phyloP scores from a whole-genome alignment of 2,329 filamentous ascomycete genomes.

The Trichophyton schoenleinii region DNA sequence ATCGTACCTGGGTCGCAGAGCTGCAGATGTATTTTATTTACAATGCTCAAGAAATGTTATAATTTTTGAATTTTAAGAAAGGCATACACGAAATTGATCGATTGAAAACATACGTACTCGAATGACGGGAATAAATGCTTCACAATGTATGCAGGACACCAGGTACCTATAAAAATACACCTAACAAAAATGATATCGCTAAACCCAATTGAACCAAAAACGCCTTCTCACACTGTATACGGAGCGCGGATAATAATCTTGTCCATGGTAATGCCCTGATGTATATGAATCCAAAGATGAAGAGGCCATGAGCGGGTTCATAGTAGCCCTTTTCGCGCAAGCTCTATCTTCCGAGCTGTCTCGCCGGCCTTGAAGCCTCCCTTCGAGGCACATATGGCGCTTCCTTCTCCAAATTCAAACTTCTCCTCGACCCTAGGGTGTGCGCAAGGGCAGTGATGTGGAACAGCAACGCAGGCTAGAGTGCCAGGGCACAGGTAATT shows the following conservation, averaged over 20 bases:
- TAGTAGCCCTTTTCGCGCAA: slow-evolving; percentile 38
- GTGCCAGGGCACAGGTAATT: slow-evolving; percentile 94
- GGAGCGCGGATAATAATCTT: background rate
- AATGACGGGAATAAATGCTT: background rate
- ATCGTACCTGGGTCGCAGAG: background rate
- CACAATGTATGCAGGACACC: background rate
- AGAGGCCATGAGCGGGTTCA: slow-evolving; percentile 17
- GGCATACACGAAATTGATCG: too few species aligned
- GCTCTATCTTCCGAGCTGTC: slow-evolving; percentile 36
- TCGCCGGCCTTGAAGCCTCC: slow-evolving; percentile 38
- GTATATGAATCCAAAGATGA: background rate
- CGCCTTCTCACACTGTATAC: background rate
- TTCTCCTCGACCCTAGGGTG: slow-evolving; percentile 68
- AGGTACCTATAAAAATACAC: background rate
- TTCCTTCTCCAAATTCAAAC: slow-evolving; percentile 46
- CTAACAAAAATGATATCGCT: background rate
- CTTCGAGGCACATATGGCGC: slow-evolving; percentile 37
- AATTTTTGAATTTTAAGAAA: background rate
- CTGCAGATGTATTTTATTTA: too few species aligned
- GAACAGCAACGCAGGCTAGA: slow-evolving; percentile 87
- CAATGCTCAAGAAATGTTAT: background rate
- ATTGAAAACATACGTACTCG: too few species aligned
- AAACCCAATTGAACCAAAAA: background rate
- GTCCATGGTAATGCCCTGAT: background rate
- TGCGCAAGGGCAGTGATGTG: slow-evolving; percentile 90